A percentile compares a stretch with the other conserved stretches of the same genome.
These are phyloP conservation scores for Tetrastigma voinierianum DNA, from an alignment of 164 flowering plant genomes.

Conservation along the genomic window DNA sequence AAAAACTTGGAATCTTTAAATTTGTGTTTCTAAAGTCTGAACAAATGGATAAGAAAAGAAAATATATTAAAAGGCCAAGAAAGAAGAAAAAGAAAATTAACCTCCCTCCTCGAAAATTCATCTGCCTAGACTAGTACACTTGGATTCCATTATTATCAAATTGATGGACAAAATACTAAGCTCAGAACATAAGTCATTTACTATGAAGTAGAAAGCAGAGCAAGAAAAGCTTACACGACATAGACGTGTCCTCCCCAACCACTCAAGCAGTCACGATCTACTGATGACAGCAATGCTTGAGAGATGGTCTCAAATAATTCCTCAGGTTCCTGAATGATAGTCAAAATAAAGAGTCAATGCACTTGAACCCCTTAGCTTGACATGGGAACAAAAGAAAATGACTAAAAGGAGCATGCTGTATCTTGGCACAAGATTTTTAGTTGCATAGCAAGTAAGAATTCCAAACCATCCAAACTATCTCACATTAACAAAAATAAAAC, in stretches of 20 bases:
- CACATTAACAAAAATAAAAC: no score
- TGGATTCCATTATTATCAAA: no score
- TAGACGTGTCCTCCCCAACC: slow-evolving; percentile 98
- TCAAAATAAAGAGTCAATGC: slow-evolving; percentile 5
- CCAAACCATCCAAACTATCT: background rate
- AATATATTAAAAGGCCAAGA: no score
- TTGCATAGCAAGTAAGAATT: background rate
- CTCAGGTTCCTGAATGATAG: slow-evolving; percentile 68
- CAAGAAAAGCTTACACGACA: slow-evolving; percentile 70
- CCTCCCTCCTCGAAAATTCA: no score
- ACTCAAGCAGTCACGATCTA: slow-evolving; percentile 92
- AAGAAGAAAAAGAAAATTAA: no score
- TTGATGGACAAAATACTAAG: no score
- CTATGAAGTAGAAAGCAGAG: background rate
- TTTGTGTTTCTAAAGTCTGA: no score
- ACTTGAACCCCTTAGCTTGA: background rate
- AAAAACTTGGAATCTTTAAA: no score
- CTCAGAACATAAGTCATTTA: no score
- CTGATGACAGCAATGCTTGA: slow-evolving; percentile 83
- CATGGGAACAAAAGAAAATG: background rate
- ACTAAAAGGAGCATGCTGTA: background rate
- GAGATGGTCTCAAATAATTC: slow-evolving; percentile 88
- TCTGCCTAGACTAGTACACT: no score
- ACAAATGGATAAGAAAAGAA: no score
- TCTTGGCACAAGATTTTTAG: background rate